A percentile compares a stretch with the other conserved stretches of the same genome.
These are phyloP conservation scores for Drosera spatulata DNA, from an alignment of 179 eudicot species.

Conservation along the genomic window DNA sequence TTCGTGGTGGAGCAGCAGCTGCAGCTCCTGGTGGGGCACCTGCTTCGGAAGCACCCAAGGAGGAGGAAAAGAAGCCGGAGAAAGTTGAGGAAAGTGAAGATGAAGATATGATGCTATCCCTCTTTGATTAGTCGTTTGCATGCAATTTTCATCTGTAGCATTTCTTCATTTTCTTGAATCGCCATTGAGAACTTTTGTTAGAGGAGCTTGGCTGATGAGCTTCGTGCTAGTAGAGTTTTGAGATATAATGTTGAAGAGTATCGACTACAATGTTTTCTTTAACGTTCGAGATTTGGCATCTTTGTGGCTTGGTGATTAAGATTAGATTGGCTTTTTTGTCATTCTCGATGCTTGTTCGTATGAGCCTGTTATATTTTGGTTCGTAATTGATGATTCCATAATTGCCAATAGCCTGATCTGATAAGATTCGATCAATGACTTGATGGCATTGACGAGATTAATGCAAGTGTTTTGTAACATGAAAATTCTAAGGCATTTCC, in stretches of 20 bases:
- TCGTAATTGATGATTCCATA: background rate
- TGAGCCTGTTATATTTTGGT: background rate
- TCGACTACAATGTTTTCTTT: background rate
- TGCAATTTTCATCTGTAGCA: background rate
- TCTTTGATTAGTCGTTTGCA: conserved; percentile 38
- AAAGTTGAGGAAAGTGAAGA: conserved; percentile 73
- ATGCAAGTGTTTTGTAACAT: too few species aligned
- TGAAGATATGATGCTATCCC: conserved; percentile 63
- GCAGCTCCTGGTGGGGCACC: conserved; percentile 34
- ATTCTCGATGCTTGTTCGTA: background rate
- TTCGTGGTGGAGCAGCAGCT: conserved; percentile 42
- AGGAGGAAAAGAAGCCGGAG: conserved; percentile 67
- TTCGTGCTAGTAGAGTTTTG: too few species aligned
- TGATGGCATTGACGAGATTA: too few species aligned
- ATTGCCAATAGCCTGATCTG: background rate
- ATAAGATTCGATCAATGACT: background rate
- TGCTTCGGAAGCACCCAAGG: conserved; percentile 57
- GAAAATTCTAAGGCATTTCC: too few species aligned
- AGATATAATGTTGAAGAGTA: background rate
- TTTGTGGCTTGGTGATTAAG: background rate
- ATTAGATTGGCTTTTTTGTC: background rate
- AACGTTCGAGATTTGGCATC: background rate
- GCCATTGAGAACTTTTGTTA: background rate
- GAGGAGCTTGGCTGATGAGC: background rate
- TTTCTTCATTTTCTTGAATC: conserved; percentile 1